Percentiles rank a stretch among this genome's conserved stretches.
These are phyloP conservation scores for Oemleria cerasiformis DNA, from an alignment of 306 rosid species.

Conservation along the genomic window DNA sequence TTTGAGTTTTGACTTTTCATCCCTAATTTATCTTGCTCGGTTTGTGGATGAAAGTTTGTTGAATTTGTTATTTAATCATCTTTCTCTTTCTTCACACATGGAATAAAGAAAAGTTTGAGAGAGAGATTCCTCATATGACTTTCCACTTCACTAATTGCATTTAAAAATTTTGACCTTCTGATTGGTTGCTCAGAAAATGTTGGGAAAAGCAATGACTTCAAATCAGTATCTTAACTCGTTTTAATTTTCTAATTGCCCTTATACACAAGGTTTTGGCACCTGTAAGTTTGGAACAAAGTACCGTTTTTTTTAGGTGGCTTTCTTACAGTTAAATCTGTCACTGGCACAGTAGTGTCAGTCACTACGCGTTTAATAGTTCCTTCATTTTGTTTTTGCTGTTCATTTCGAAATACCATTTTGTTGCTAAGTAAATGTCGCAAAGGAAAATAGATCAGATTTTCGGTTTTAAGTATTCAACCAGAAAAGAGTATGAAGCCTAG, in stretches of 20 bases:
- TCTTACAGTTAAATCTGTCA: background rate
- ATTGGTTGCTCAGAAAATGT: background rate
- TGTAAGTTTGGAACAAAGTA: background rate
- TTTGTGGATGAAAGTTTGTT: background rate
- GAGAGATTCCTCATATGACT: background rate
- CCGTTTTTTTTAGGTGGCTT: background rate
- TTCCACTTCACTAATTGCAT: background rate
- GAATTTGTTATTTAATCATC: background rate
- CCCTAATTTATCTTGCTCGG: background rate
- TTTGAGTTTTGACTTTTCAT: constrained; percentile 4
- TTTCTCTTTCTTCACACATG: background rate
- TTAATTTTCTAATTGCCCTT: background rate
- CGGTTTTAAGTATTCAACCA: background rate
- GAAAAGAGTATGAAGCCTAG: background rate
- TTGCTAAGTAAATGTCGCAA: background rate
- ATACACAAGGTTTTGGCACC: background rate
- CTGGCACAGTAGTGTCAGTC: no score
- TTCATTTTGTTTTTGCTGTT: background rate
- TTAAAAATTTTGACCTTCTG: background rate
- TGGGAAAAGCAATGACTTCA: background rate
- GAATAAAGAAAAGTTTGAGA: background rate
- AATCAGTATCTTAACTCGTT: background rate
- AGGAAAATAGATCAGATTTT: background rate
- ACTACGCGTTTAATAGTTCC: background rate
- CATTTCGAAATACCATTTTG: background rate